phyloP scores from a whole-genome alignment of 176 grass and related monocot genomes.

The Carex littledalei region DNA sequence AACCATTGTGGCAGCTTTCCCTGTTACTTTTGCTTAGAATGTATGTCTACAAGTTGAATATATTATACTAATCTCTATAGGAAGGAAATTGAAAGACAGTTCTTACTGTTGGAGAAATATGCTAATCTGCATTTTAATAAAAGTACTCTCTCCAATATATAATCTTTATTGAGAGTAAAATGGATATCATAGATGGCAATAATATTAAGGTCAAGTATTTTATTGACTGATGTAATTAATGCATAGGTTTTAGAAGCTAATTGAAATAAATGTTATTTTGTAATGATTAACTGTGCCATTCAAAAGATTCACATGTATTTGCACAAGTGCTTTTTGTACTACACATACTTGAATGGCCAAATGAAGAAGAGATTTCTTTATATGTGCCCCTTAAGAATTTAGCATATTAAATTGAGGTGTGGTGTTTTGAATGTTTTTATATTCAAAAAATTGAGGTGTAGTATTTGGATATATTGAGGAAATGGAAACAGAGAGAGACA shows the following conservation, averaged over 20 bases:
- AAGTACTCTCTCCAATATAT: not conserved
- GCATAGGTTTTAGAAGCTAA: not conserved
- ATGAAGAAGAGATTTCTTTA: no score
- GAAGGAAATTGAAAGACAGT: not conserved
- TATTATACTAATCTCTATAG: not conserved
- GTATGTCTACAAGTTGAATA: slow-evolving; percentile 5
- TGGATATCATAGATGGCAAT: not conserved
- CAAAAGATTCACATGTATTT: no score
- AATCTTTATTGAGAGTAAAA: not conserved
- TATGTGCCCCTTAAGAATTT: no score
- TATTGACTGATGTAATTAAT: not conserved
- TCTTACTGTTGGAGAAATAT: not conserved
- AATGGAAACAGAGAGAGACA: not conserved
- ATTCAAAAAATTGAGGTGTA: not conserved
- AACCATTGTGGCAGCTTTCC: not conserved
- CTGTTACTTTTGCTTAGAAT: not conserved
- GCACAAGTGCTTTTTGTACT: no score
- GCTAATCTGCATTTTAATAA: not conserved
- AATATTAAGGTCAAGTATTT: not conserved
- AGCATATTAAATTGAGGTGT: no score
- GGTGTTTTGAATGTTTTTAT: not conserved
- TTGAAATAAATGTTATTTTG: not conserved
- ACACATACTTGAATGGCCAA: no score
- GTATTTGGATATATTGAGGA: not conserved
- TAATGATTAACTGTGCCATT: not conserved